A percentile compares a stretch with the other conserved stretches of the same genome.
Evolutionary conservation across 78 protist genomes (phyloP).

Genomic region (Dictyostelium capitatum): DNA sequence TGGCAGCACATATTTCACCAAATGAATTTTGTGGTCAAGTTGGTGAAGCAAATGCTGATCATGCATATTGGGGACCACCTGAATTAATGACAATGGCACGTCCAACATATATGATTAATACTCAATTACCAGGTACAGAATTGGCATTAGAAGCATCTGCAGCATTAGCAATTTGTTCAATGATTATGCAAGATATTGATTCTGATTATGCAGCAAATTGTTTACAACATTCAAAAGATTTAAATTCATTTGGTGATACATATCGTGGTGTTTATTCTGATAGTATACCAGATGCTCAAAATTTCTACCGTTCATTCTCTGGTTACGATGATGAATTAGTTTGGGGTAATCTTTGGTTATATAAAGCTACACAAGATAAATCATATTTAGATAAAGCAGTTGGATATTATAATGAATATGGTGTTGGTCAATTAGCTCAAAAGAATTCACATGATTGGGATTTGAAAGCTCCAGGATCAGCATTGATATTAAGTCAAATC

Average conservation of each 20-base stretch:
- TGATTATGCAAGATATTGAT: slow-evolving; percentile 16
- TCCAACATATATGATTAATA: slow-evolving; percentile 4
- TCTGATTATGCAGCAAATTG: slow-evolving; percentile 23
- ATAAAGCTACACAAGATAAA: slow-evolving; percentile 46
- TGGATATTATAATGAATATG: slow-evolving; percentile 1
- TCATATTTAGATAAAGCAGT: slow-evolving; percentile 9
- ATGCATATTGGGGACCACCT: slow-evolving; percentile 74
- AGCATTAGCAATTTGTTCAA: slow-evolving; percentile 37
- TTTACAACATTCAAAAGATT: slow-evolving; percentile 48
- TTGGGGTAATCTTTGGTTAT: slow-evolving; percentile 71
- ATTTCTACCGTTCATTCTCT: slow-evolving; percentile 63
- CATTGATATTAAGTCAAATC: slow-evolving; percentile 7
- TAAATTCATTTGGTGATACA: slow-evolving; percentile 51
- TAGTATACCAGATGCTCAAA: slow-evolving; percentile 49
- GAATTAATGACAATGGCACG: slow-evolving; percentile 61
- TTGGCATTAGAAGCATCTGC: slow-evolving; percentile 59
- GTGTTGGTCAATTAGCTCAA: slow-evolving; percentile 42
- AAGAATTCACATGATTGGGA: slow-evolving; percentile 70
- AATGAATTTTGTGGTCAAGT: slow-evolving; percentile 46
- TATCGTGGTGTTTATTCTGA: slow-evolving; percentile 72
- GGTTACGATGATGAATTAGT: slow-evolving; percentile 71
- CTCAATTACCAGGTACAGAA: slow-evolving; percentile 60
- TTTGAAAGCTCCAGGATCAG: slow-evolving; percentile 57
- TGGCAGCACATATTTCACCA: slow-evolving; percentile 51
- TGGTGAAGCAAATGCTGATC: slow-evolving; percentile 49